These are phyloP conservation scores for Fusarium caatingaense DNA, from an alignment of 2,329 filamentous ascomycete genomes.

Conservation along the genomic window DNA sequence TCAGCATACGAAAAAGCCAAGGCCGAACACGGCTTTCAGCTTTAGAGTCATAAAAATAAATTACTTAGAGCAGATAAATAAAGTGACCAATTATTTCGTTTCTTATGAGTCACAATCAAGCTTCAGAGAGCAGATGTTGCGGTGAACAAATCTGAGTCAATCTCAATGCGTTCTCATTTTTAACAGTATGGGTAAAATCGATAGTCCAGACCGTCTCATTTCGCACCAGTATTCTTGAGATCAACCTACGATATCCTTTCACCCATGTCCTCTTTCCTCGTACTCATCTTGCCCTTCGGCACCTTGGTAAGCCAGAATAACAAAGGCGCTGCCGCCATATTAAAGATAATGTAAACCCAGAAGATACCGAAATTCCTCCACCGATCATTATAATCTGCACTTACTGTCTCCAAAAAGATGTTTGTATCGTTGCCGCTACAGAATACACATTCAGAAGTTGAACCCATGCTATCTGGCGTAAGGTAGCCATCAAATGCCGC, in stretches of 20 bases:
- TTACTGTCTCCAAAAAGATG: constrained; percentile 59
- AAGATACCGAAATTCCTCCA: constrained; percentile 78
- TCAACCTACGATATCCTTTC: not conserved
- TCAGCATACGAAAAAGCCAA: not conserved
- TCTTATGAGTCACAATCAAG: not conserved
- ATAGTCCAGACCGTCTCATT: not conserved
- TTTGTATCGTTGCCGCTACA: constrained; percentile 66
- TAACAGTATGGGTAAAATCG: not conserved
- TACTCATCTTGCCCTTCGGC: constrained; percentile 55
- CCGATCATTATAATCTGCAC: constrained; percentile 65
- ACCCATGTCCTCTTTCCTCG: constrained; percentile 24
- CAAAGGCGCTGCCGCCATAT: constrained; percentile 64
- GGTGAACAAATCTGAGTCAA: not conserved
- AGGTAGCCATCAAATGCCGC: constrained; percentile 64
- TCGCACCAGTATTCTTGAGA: not conserved
- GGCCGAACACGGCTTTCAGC: not conserved
- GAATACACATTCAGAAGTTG: constrained; percentile 61
- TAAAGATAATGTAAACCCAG: constrained; percentile 69
- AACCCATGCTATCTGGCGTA: constrained; percentile 58
- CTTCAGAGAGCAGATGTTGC: not conserved
- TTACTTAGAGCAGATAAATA: not conserved
- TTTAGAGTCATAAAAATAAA: not conserved
- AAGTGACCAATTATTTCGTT: not conserved
- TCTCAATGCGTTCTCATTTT: not conserved
- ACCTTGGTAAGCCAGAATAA: constrained; percentile 67